A percentile compares a stretch with the other conserved stretches of the same genome.
Evolutionary conservation across 2,329 filamentous ascomycete species (phyloP).

Genomic region (Colletotrichum eleusines): DNA sequence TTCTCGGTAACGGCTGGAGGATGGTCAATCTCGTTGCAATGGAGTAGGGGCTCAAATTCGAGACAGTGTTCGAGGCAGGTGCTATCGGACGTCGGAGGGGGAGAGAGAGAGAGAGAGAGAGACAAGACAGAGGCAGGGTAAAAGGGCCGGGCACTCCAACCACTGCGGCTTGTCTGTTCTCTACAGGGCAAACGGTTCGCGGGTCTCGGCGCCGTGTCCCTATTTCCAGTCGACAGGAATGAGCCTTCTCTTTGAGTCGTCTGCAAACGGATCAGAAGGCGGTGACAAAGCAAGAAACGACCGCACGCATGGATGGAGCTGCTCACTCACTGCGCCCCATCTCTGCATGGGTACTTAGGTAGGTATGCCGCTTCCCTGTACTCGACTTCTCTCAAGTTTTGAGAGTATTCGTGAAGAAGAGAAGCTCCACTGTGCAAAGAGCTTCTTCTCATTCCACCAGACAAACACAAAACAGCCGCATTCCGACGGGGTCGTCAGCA

Average conservation of each 20-base stretch:
- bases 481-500: slow-evolving; percentile 7
- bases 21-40: not conserved
- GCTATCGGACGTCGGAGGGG: not conserved
- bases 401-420: not conserved
- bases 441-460: slow-evolving; percentile 12
- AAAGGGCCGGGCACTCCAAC: not conserved
- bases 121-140: not conserved
- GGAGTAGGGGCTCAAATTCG: not conserved
- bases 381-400: not conserved
- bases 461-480: not conserved
- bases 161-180: not conserved
- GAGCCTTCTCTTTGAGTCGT: slow-evolving; percentile 21
- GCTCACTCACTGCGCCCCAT: too few relatives aligned
- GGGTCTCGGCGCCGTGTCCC: not conserved
- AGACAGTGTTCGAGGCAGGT: not conserved
- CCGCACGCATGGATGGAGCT: not conserved
- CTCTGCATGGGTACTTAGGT: too few relatives aligned
- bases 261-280: slow-evolving; percentile 24
- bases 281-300: slow-evolving; percentile 6
- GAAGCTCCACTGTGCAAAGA: not conserved
- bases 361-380: not conserved
- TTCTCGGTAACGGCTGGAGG: not conserved
- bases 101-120: too few relatives aligned
- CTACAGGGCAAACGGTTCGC: slow-evolving; percentile 10
- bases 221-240: slow-evolving; percentile 21